Evolutionary conservation across 192 early-diverging fungal genomes (phyloP), one percentile per base, ranked within the genome.

Genomic region (Gonapodya sp.): DNA sequence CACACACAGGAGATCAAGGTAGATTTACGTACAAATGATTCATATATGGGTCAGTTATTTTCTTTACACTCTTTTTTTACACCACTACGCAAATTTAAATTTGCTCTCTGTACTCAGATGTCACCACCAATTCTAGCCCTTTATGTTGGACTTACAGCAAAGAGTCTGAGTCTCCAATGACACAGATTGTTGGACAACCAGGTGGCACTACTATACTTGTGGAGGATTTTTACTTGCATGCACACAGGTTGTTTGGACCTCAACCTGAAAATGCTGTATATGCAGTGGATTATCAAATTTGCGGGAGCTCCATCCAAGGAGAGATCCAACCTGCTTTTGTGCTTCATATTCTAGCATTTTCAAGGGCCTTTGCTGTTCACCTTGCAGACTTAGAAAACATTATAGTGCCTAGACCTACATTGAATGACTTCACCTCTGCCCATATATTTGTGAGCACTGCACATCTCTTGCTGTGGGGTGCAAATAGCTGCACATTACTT

Each of bases 201-300:
- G 46, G 46, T 16, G 8, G 46, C 8, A 64, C 46, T 64, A 8
- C 24, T 24, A 64, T 64, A 8, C 46, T 64, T 24, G 77, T 35
- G 2, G 77, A 78, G 24, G 34, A 78, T 78, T 78, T 35, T 2
- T 78, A 16, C 36, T 78, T 78, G 33, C 73, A 34, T n/a, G 91
- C 88, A 1, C 92, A 93, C 83, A 87, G 92, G 34, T 79, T 94
- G 0, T 94, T 91, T 81, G 94, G 93, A 1, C 93, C 91, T 0
- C 81, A 86, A 1, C 94, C 94, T 18, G 88, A 89, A 36, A 90
- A 83, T 24, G 80, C 86, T 0, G 89, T 89, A 1, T 95, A 93
- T 83, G 89, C 92, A 1, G 87, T 88, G 35, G 91, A 93, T 83
- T 93, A 92, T 90, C 87, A 89, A 14, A 82, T 94, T 35, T 86